Base-by-base conservation (phyloP, 139 green algal genomes). In the Picochlorum sp. region DNA sequence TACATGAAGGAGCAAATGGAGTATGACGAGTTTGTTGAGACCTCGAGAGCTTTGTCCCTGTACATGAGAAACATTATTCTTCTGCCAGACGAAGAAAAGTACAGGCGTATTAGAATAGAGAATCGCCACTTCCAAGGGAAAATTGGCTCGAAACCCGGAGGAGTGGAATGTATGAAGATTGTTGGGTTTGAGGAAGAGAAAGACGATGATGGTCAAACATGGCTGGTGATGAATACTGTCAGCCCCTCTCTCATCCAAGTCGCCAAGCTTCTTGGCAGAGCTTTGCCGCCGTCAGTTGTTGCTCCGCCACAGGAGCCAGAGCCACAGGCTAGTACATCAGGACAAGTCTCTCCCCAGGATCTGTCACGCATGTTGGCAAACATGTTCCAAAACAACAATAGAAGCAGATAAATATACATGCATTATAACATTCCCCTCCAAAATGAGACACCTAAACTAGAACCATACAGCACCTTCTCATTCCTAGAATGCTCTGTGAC, bases 11-110 rank as follows among this genome's bases (percentile, higher is more conserved):
- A 65, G 45, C 7, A 67, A 34, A 41, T 11, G 8, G 34, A 41
- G 34, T 41, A 41, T n/a, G 72, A 52, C 6, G 61, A 78, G 44
- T 79, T 79, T 47, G 8, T 74, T 16, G 57, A 47, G 4, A 63
- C 72, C n/a, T 45, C 62, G 1, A 45, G 34, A n/a, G 72, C 38
- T 28, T 64, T 80, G 30, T 31, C 66, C 8, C 4, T 54, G 8
- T 77, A 68, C 38, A 69, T 78, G 44, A 28, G 30, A 21, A 80
- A 80, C 61, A 38, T 71, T n/a, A 6, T 78, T 18, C 31, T 51
- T 20, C 34, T 73, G 31, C 71, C 64, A 0, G 63, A 47, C 3
- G 74, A 80, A 31, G 45, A 60, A 6, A 65, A 65, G 51, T 80
- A 80, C 63, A 57, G 59, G 7, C 38, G 64, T 5, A 56, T 80